Conservation (phyloP, 805 yeast genomes). For the Wickerhamomyces kurtzmanii region DNA sequence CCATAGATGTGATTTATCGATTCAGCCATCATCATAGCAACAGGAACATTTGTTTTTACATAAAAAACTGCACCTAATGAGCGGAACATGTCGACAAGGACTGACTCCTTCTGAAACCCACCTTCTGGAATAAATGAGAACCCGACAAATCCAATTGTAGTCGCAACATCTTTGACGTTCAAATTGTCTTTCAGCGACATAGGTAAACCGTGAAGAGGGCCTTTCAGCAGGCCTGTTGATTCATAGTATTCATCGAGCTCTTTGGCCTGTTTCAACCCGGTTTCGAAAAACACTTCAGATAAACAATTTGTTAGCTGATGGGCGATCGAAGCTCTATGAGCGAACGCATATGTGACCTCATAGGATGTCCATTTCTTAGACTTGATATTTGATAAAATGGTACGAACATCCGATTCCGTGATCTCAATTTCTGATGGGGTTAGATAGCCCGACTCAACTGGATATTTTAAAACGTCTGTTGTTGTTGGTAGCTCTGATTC, state of each 20-base stretch:
- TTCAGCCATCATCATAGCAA: constrained; percentile 40
- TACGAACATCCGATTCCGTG: constrained; percentile 23
- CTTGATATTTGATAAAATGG: constrained; percentile 20
- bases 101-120: constrained; percentile 22
- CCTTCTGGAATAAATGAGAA: constrained; percentile 27
- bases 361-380: constrained; percentile 26
- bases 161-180: constrained; percentile 32
- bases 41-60: constrained; percentile 45
- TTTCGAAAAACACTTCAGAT: constrained; percentile 34
- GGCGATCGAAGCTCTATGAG: constrained; percentile 48
- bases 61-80: constrained; percentile 43
- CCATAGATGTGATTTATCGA: constrained; percentile 35
- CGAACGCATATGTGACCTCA: constrained; percentile 42
- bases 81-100: constrained; percentile 28
- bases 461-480: constrained; percentile 31
- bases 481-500: constrained; percentile 20
- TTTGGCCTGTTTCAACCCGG: constrained; percentile 47
- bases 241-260: constrained; percentile 40
- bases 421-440: constrained; percentile 25
- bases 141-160: constrained; percentile 40
- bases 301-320: constrained; percentile 38
- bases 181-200: constrained; percentile 42
- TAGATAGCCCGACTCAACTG: constrained; percentile 20
- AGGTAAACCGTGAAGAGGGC: constrained; percentile 65
- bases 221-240: constrained; percentile 39